Conservation (phyloP, 2,329 filamentous ascomycete species). For the Ilyonectria destructans region DNA sequence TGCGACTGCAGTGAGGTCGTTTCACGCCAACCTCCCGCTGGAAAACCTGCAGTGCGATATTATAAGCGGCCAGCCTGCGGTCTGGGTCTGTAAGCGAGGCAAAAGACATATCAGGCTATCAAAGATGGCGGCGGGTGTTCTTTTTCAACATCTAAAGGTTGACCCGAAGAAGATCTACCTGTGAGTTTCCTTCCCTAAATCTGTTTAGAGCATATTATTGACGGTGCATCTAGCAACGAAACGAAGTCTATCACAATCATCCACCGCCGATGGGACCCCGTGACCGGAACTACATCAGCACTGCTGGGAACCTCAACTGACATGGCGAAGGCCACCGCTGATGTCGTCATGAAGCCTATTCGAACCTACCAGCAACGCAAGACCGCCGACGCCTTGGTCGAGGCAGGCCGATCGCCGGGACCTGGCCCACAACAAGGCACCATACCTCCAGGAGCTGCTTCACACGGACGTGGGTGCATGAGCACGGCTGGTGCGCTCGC, state of each 20-base stretch:
- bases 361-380: constrained; percentile 36
- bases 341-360: constrained; percentile 33
- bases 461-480: background rate
- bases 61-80: constrained; percentile 18
- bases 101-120: constrained; percentile 32
- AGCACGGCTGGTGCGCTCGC: constrained; percentile 30
- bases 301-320: constrained; percentile 29
- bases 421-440: background rate
- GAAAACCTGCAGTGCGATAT: constrained; percentile 39
- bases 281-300: constrained; percentile 29
- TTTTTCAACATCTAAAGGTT: constrained; percentile 27
- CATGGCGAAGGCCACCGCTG: constrained; percentile 30
- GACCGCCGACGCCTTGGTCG: background rate
- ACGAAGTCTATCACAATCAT: constrained; percentile 32
- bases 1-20: constrained; percentile 39
- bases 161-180: constrained; percentile 35
- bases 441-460: background rate
- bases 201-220: background rate
- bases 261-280: constrained; percentile 40
- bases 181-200: background rate
- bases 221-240: constrained; percentile 32
- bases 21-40: constrained; percentile 43
- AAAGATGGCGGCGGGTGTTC: constrained; percentile 35
- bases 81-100: constrained; percentile 30
- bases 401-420: background rate